phyloP scores from a whole-genome alignment of 345 rosid genomes.

The Acer saccharum region DNA sequence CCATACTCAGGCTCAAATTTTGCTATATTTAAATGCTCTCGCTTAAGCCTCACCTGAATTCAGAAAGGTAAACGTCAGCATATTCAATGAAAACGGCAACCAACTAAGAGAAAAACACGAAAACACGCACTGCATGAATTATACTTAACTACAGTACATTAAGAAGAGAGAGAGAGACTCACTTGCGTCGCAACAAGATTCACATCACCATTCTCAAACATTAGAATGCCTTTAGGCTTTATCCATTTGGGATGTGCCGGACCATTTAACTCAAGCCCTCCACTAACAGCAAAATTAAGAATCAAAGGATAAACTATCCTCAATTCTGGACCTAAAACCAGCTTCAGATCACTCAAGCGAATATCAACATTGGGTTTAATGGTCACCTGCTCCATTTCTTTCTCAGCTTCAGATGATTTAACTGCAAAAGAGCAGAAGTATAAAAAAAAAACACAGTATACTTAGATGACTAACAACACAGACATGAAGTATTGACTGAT shows the following conservation, averaged over 20 bases:
- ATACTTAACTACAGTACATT: background rate
- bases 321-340: conserved; percentile 91
- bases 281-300: conserved; percentile 91
- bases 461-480: background rate
- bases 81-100: conserved; percentile 12
- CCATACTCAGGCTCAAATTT: conserved; percentile 97
- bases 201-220: conserved; percentile 96
- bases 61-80: conserved; percentile 18
- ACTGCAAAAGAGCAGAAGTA: conserved; percentile 43
- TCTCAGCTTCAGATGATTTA: conserved; percentile 67
- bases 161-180: conserved; percentile 25
- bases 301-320: conserved; percentile 91
- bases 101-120: conserved; percentile 12
- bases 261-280: conserved; percentile 91
- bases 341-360: conserved; percentile 87
- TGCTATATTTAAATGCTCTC: conserved; percentile 90
- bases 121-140: conserved; percentile 3
- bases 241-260: conserved; percentile 88
- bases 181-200: conserved; percentile 98
- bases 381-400: conserved; percentile 63
- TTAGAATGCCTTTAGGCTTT: conserved; percentile 87
- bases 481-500: background rate
- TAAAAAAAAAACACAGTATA: background rate
- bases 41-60: conserved; percentile 85
- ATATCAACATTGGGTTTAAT: conserved; percentile 81